Evolutionary conservation across 495 filamentous ascomycete genomes (phyloP).

Genomic region (Xylaria cubensis): DNA sequence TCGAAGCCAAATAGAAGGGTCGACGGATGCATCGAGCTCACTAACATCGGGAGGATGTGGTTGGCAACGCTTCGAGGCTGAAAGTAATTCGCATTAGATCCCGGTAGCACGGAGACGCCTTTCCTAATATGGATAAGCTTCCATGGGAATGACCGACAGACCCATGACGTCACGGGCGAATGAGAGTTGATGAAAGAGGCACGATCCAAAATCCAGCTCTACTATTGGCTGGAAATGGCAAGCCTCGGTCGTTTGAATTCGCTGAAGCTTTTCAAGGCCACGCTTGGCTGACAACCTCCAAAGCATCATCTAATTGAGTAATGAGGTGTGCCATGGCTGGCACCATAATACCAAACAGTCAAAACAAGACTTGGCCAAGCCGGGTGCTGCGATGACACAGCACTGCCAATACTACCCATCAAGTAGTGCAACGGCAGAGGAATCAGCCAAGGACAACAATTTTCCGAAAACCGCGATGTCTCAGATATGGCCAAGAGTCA

Average conservation of each 20-base stretch:
- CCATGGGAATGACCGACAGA: background rate
- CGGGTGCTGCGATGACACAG: constrained; percentile 24
- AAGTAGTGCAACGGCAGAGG: constrained; percentile 4
- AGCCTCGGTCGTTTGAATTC: background rate
- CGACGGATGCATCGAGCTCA: background rate
- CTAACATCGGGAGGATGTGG: constrained; percentile 2
- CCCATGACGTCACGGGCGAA: constrained; percentile 34
- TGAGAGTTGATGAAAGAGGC: constrained; percentile 36
- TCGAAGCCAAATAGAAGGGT: constrained; percentile 18
- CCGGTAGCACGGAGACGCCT: constrained; percentile 6
- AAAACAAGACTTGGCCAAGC: constrained; percentile 40
- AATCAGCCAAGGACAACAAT: constrained; percentile 6
- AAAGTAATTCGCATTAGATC: constrained; percentile 1
- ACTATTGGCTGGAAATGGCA: constrained; percentile 28
- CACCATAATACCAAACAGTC: constrained; percentile 29
- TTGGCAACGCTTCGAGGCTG: constrained; percentile 4
- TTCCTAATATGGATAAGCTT: background rate
- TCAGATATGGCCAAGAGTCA: background rate
- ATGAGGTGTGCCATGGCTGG: background rate
- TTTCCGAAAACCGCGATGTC: background rate
- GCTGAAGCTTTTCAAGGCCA: background rate
- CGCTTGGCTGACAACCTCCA: background rate
- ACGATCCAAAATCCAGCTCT: constrained; percentile 34
- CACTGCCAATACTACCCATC: constrained; percentile 27
- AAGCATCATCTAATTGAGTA: background rate